A percentile compares a stretch with the other conserved stretches of the same genome.
Evolutionary conservation across 768 basidiomycete genomes (phyloP).

Genomic region (Clitopilus hobsonii): DNA sequence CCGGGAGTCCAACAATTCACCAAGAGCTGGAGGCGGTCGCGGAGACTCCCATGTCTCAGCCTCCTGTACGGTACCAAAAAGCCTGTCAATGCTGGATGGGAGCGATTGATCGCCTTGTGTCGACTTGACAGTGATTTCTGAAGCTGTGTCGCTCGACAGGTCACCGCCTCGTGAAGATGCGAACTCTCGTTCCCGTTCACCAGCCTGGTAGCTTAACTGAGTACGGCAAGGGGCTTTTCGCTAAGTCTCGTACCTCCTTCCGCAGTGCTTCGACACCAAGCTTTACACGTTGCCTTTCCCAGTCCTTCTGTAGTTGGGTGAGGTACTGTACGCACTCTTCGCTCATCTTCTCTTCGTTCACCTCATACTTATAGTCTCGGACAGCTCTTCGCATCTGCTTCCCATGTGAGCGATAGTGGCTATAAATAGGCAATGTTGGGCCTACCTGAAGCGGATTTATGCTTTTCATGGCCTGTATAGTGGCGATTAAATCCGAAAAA

Average conservation of each 20-base stretch:
- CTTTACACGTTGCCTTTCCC: constrained; percentile 90
- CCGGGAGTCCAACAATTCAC: constrained; percentile 89
- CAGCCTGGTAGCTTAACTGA: constrained; percentile 41
- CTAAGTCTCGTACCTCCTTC: constrained; percentile 56
- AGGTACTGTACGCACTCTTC: constrained; percentile 96
- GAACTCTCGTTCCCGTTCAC: constrained; percentile 63
- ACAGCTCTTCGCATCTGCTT: constrained; percentile 87
- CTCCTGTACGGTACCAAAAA: constrained; percentile 69
- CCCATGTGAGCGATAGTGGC: constrained; percentile 5
- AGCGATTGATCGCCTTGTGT: constrained; percentile 27
- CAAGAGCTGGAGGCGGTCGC: constrained; percentile 74
- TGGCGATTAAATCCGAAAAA: constrained; percentile 84
- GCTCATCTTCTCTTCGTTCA: constrained; percentile 87
- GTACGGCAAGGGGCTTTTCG: not conserved
- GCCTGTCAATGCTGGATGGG: constrained; percentile 65
- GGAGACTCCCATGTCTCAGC: constrained; percentile 75
- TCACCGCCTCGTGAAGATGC: constrained; percentile 46
- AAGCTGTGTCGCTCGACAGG: constrained; percentile 22
- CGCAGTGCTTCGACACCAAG: constrained; percentile 81
- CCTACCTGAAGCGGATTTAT: constrained; percentile 89
- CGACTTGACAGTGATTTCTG: constrained; percentile 28
- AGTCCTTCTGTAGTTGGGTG: constrained; percentile 93
- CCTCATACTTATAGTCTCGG: constrained; percentile 90
- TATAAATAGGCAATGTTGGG: not conserved
- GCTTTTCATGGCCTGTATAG: constrained; percentile 79